These are phyloP conservation scores for Aeschynomene evenia DNA, from an alignment of 306 rosid genomes.

Conservation along the genomic window DNA sequence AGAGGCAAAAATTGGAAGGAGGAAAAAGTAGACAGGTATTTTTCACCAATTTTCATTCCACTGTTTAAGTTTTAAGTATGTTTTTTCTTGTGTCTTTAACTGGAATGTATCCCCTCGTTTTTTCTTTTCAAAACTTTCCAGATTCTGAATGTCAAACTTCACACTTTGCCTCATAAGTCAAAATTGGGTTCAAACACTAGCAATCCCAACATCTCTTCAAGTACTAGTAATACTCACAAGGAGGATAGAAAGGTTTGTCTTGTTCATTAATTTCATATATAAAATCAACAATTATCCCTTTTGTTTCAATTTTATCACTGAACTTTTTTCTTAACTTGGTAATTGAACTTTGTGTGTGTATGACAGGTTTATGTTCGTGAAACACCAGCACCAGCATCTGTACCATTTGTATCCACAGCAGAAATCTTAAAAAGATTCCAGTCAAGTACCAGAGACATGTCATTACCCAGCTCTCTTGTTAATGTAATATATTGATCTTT, in stretches of 20 bases:
- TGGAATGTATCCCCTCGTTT: neutral
- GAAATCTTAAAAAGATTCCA: slow-evolving; percentile 89
- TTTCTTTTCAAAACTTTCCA: slow-evolving; percentile 26
- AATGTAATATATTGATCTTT: slow-evolving; percentile 48
- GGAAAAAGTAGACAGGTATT: slow-evolving; percentile 86
- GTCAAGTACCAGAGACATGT: slow-evolving; percentile 75
- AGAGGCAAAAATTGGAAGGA: slow-evolving; percentile 88
- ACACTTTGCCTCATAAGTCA: slow-evolving; percentile 72
- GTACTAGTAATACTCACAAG: slow-evolving; percentile 45
- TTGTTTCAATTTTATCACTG: neutral
- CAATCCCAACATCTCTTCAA: slow-evolving; percentile 40
- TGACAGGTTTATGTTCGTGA: slow-evolving; percentile 78
- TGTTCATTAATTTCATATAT: neutral
- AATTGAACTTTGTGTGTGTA: slow-evolving; percentile 3
- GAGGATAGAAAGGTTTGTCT: slow-evolving; percentile 81
- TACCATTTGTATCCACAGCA: slow-evolving; percentile 85
- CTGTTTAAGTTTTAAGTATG: neutral
- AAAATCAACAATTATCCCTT: neutral
- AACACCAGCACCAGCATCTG: slow-evolving; percentile 52
- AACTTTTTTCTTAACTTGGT: slow-evolving; percentile 3
- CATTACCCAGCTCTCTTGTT: slow-evolving; percentile 45
- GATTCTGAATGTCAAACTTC: slow-evolving; percentile 86
- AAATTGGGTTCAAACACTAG: slow-evolving; percentile 53
- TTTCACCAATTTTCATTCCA: neutral
- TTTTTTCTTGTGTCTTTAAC: neutral